phyloP scores from a whole-genome alignment of 2,329 filamentous ascomycete genomes.

The Colletotrichum sp. region DNA sequence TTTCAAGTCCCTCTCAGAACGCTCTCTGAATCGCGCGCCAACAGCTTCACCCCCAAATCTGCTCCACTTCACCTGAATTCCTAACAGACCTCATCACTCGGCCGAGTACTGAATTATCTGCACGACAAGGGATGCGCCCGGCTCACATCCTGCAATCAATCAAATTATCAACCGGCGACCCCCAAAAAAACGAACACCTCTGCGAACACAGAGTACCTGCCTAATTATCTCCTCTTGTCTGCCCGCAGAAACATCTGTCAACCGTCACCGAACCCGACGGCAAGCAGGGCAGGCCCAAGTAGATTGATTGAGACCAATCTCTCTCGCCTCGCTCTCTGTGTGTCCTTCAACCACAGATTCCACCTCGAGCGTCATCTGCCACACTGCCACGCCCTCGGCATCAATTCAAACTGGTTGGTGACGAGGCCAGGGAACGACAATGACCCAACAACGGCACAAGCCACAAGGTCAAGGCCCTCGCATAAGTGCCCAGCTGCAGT shows the following conservation, averaged over 20 bases:
- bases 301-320: background rate
- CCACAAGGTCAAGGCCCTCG: background rate
- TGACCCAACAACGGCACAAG: background rate
- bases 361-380: background rate
- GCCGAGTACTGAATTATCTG: constrained; percentile 22
- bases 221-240: background rate
- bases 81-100: constrained; percentile 21
- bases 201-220: background rate
- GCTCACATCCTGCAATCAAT: constrained; percentile 15
- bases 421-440: background rate
- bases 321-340: background rate
- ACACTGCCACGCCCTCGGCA: background rate
- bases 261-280: background rate
- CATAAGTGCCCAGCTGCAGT: background rate
- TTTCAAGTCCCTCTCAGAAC: background rate
- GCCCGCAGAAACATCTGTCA: background rate
- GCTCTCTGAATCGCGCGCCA: constrained; percentile 12
- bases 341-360: background rate
- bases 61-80: constrained; percentile 22
- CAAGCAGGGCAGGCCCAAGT: background rate
- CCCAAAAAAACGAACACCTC: background rate
- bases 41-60: constrained; percentile 7
- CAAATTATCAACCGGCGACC: background rate
- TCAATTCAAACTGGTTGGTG: background rate
- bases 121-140: constrained; percentile 5